A percentile compares a stretch with the other conserved stretches of the same genome.
Evolutionary conservation across 1,284 basidiomycete species (phyloP).

Genomic region (Spongiforma sp.): DNA sequence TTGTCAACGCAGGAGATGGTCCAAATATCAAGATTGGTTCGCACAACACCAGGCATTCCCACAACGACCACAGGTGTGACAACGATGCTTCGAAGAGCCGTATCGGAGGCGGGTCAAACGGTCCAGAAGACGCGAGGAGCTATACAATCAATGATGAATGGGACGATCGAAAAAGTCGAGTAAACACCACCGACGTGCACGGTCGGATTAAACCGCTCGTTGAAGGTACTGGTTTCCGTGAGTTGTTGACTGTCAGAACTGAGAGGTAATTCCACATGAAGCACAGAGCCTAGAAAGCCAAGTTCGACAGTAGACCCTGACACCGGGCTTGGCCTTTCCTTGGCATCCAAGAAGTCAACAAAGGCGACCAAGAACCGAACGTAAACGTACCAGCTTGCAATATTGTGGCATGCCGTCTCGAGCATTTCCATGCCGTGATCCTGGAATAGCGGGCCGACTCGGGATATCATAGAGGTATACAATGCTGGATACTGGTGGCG

Average conservation of each 20-base stretch:
- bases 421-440: conserved; percentile 79
- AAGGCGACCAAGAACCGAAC: conserved; percentile 6
- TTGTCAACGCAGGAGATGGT: conserved; percentile 79
- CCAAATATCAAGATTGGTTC: conserved; percentile 92
- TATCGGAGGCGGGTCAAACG: conserved; percentile 72
- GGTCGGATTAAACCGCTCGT: conserved; percentile 52
- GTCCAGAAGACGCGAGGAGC: conserved; percentile 81
- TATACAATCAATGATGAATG: conserved; percentile 35
- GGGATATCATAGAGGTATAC: conserved; percentile 71
- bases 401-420: conserved; percentile 86
- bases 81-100: conserved; percentile 78
- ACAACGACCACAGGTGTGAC: conserved; percentile 88
- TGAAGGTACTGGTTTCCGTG: conserved; percentile 52
- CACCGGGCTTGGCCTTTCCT: conserved; percentile 73
- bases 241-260: conserved; percentile 75
- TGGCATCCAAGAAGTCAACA: conserved; percentile 36
- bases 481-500: conserved; percentile 86
- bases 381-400: conserved; percentile 77
- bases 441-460: conserved; percentile 81
- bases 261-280: conserved; percentile 76
- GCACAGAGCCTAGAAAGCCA: conserved; percentile 79
- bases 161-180: not conserved
- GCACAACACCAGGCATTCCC: conserved; percentile 90
- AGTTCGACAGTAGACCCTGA: conserved; percentile 74
- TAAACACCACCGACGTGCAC: conserved; percentile 46